Conservation (phyloP, 352 stramenopile genomes). For the Paralagenidium karlingii region DNA sequence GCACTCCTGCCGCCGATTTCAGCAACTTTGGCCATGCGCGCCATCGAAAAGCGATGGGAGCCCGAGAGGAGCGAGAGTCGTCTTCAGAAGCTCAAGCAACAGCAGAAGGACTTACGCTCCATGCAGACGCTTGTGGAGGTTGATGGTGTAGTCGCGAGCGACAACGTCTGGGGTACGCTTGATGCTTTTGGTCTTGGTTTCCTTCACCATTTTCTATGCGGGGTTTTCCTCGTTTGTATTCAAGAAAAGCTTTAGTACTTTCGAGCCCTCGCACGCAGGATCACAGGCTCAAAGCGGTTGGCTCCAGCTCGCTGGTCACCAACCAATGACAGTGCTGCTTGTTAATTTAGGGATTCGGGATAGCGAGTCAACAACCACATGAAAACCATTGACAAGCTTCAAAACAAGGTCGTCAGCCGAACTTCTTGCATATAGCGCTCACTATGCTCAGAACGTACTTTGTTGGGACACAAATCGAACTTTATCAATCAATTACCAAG, state of each 20-base stretch:
- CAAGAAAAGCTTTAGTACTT: conserved; percentile 2
- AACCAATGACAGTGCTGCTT: too few relatives aligned
- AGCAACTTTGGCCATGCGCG: too few relatives aligned
- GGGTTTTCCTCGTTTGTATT: conserved; percentile 7
- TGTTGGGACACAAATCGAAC: too few relatives aligned
- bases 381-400: conserved; percentile 1
- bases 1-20: too few relatives aligned
- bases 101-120: conserved; percentile 64
- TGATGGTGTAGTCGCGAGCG: conserved; percentile 98
- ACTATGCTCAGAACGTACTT: too few relatives aligned
- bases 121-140: conserved; percentile 97
- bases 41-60: too few relatives aligned
- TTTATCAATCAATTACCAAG: too few relatives aligned
- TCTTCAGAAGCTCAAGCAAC: too few relatives aligned
- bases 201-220: conserved; percentile 66
- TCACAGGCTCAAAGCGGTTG: too few relatives aligned
- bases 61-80: too few relatives aligned
- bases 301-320: too few relatives aligned
- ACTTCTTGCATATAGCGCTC: background rate
- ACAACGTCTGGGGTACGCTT: conserved; percentile 89
- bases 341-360: too few relatives aligned
- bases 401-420: background rate
- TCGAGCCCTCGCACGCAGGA: background rate
- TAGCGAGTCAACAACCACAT: background rate
- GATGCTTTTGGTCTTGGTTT: conserved; percentile 77